A percentile compares a stretch with the other conserved stretches of the same genome.
Conservation (phyloP, 495 filamentous ascomycete genomes). For the Aspergillus bertholletiae region DNA sequence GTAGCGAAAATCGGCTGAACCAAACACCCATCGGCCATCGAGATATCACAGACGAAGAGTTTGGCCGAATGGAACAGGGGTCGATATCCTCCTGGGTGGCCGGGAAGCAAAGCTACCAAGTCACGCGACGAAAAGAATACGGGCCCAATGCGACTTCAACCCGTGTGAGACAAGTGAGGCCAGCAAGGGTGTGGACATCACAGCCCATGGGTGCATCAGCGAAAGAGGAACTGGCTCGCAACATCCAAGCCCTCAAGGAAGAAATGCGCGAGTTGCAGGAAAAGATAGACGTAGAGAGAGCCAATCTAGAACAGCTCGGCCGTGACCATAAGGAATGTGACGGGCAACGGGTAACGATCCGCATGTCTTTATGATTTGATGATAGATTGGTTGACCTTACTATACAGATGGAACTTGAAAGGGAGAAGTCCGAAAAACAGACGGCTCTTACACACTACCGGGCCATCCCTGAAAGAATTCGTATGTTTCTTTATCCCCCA, state of each 20-base stretch:
- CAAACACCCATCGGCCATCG: slow-evolving; percentile 57
- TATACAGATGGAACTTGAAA: slow-evolving; percentile 38
- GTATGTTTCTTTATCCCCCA: slow-evolving; percentile 34
- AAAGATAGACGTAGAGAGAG: slow-evolving; percentile 26
- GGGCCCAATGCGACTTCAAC: slow-evolving; percentile 66
- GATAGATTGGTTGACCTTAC: slow-evolving; percentile 14
- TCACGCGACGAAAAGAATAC: slow-evolving; percentile 70
- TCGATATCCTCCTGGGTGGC: slow-evolving; percentile 60
- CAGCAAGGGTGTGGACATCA: slow-evolving; percentile 68
- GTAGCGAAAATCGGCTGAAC: slow-evolving; percentile 61
- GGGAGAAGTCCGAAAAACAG: slow-evolving; percentile 56
- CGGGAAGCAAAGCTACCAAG: slow-evolving; percentile 52
- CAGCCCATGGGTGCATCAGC: slow-evolving; percentile 65
- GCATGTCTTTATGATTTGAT: not conserved
- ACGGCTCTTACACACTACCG: slow-evolving; percentile 56
- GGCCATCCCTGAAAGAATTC: slow-evolving; percentile 65
- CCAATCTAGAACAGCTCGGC: slow-evolving; percentile 39
- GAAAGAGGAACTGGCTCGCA: slow-evolving; percentile 47
- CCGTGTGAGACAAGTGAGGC: slow-evolving; percentile 47
- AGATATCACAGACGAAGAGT: slow-evolving; percentile 64
- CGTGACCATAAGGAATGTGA: slow-evolving; percentile 13
- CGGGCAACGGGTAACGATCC: slow-evolving; percentile 37
- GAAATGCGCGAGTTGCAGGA: slow-evolving; percentile 36
- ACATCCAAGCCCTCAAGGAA: slow-evolving; percentile 39
- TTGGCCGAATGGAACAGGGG: slow-evolving; percentile 51